phyloP scores from a whole-genome alignment of 2,329 filamentous ascomycete species.

The Paecilomyces sp. region DNA sequence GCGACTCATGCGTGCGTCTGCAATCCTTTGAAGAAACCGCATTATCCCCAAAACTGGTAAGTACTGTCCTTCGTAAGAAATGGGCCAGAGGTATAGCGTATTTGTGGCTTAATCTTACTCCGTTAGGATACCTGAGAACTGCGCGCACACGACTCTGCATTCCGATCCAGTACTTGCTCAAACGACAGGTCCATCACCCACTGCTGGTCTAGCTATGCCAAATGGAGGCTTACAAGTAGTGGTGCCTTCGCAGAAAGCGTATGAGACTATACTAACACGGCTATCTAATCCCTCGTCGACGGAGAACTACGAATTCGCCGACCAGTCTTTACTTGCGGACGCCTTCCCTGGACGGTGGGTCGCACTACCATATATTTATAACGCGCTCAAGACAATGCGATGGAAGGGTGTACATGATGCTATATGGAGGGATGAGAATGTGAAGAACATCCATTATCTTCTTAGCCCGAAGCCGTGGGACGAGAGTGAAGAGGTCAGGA shows the following conservation, averaged over 20 bases:
- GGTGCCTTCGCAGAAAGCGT: constrained; percentile 48
- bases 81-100: background rate
- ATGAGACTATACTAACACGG: constrained; percentile 44
- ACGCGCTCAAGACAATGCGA: constrained; percentile 54
- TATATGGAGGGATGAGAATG: constrained; percentile 54
- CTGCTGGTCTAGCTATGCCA: constrained; percentile 49
- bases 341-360: constrained; percentile 53
- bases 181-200: constrained; percentile 41
- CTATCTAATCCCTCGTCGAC: constrained; percentile 40
- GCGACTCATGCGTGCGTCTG: constrained; percentile 80
- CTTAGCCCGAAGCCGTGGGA: constrained; percentile 59
- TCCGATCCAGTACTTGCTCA: constrained; percentile 44
- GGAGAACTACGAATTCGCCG: constrained; percentile 51
- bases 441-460: constrained; percentile 59
- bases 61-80: constrained; percentile 5
- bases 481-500: constrained; percentile 25
- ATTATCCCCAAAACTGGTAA: constrained; percentile 71
- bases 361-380: constrained; percentile 53
- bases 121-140: constrained; percentile 48
- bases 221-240: constrained; percentile 58
- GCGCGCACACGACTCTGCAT: constrained; percentile 56
- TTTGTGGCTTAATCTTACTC: background rate
- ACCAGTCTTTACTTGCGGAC: constrained; percentile 53
- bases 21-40: constrained; percentile 69
- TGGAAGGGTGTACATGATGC: constrained; percentile 49